Evolutionary conservation across 768 basidiomycete genomes (phyloP), one percentile per base, ranked within the genome.

Genomic region (Rossbeevera mucosa): DNA sequence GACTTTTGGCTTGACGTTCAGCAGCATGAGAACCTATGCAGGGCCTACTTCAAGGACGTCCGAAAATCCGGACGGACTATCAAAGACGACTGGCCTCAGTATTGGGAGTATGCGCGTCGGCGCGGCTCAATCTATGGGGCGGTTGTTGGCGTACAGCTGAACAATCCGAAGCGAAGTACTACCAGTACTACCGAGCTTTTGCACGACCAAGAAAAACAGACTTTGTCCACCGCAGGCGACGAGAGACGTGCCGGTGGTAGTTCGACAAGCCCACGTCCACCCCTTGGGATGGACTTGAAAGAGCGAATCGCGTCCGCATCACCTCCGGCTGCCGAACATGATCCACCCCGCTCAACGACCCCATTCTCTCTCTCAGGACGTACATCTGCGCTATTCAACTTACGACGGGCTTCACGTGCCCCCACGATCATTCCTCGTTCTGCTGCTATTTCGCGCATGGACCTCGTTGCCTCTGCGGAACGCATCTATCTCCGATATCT

Each of bases 1-100:
- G 96, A 99, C 69, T 98, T 98, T 63, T 98, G 95, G 94, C 81
- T 99, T 25, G 96, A 99, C 68, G 96, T 98, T 6, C 94, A 96
- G 62, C 96, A 98, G 72, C 96, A 99, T 68, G 96, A 98, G 74
- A 97, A 97, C 67, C 83, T 99, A 29, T 98, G 95, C 70, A 82
- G 94, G 55, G 96, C 95, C 7, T 98, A 98, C 71, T 98, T 99
- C 82, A 96, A 97, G 77, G 96, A 98, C 70, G 84, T 99, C 48
- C 87, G 91, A 64, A 94, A 94, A 73, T 94, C 94, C 0, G 94
- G 94, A 3, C 82, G 88, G 24, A 83, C 88, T 12, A 89, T 99
- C 68, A 88, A 88, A 66, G 90, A 97, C 16, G 96, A 97, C 68
- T 99, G 96, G 96, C 96, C 96, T 5, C 91, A 96, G 69, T 98